Evolutionary conservation across 306 rosid genomes (phyloP).

Genomic region (Malus sieversii): DNA sequence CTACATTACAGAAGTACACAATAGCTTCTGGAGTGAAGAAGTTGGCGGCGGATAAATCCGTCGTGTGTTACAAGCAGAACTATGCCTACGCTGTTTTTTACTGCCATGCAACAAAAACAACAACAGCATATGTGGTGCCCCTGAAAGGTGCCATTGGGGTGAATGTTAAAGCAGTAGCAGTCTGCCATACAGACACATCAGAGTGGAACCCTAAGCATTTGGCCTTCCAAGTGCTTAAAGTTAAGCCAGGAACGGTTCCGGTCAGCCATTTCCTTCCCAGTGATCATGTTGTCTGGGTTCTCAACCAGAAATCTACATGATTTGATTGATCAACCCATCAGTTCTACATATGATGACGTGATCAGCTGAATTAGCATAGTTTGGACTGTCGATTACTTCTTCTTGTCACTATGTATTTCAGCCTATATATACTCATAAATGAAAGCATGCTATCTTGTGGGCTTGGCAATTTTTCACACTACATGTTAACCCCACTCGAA

Average conservation of each 20-base stretch:
- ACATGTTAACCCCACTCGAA: no score
- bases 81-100: constrained; percentile 72
- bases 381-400: neutral
- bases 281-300: constrained; percentile 77
- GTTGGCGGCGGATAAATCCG: constrained; percentile 25
- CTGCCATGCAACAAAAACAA: constrained; percentile 48
- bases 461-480: no score
- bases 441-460: neutral
- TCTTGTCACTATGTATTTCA: neutral
- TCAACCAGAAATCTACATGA: constrained; percentile 20
- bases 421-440: neutral
- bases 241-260: constrained; percentile 67
- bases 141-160: constrained; percentile 46
- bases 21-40: constrained; percentile 35
- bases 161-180: constrained; percentile 54
- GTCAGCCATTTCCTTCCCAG: constrained; percentile 83
- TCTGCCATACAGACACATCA: constrained; percentile 69
- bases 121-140: constrained; percentile 39
- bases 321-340: neutral
- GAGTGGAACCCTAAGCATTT: constrained; percentile 79
- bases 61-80: constrained; percentile 66
- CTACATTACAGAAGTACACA: constrained; percentile 33
- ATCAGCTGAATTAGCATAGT: neutral
- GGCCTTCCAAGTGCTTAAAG: constrained; percentile 71
- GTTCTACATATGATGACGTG: neutral